A percentile compares a stretch with the other conserved stretches of the same genome.
phyloP scores from a whole-genome alignment of 108 stramenopile species.

The Mediolabrus comicus region DNA sequence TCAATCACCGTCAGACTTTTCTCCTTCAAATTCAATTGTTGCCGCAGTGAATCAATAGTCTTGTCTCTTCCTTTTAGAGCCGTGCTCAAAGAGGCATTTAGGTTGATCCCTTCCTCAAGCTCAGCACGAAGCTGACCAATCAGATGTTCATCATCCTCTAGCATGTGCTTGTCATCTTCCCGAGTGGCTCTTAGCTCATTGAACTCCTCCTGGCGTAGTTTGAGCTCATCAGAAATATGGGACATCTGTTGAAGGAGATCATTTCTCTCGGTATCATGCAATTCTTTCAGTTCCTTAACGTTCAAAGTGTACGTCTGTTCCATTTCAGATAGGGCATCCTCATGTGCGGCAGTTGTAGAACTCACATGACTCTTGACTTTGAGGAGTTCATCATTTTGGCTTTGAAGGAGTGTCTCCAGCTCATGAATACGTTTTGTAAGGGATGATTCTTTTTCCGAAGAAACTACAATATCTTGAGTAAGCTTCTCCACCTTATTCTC shows the following conservation, averaged over 20 bases:
- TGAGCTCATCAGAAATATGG: constrained; percentile 2
- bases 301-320: not conserved
- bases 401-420: constrained; percentile 3
- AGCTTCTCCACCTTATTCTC: not conserved
- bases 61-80: not conserved
- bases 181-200: not conserved
- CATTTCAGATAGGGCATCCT: constrained; percentile 5
- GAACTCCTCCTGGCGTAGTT: constrained; percentile 1
- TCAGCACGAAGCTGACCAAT: constrained; percentile 4
- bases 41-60: not conserved
- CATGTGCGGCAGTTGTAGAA: not conserved
- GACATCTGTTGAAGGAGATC: constrained; percentile 4
- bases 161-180: not conserved
- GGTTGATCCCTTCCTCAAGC: constrained; percentile 8
- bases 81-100: constrained; percentile 8
- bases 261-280: constrained; percentile 1
- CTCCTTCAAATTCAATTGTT: not conserved
- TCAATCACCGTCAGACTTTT: not conserved
- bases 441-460: not conserved
- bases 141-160: not conserved
- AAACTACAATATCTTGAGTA: not conserved
- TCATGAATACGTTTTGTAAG: not conserved
- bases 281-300: not conserved
- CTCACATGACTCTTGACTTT: not conserved
- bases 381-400: not conserved